Evolutionary conservation across 768 basidiomycete genomes (phyloP), one percentile per base, ranked within the genome.

Genomic region (Dentipellis sp.): DNA sequence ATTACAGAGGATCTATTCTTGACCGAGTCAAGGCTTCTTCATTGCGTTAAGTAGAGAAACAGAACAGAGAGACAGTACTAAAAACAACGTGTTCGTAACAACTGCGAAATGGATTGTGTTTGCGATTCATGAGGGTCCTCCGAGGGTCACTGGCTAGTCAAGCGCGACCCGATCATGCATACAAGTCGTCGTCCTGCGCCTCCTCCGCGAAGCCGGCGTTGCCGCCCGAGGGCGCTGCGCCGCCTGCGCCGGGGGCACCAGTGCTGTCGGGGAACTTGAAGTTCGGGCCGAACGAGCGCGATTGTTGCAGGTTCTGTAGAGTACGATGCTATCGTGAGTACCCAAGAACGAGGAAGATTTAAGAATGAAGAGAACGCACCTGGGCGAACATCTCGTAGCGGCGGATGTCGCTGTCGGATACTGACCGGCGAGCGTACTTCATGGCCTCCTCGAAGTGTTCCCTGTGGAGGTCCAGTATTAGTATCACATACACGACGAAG

Each of bases 391-490:
- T 94, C 81, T 98, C 95, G 72, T 98, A 99, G 53, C 94, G 86
- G 65, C 94, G 82, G 72, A 98, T 95, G 67, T 98, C 95, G 61
- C 89, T 84, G 67, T 97, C 94, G 11, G 92, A 94, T 54, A 98
- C 95, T 11, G 94, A 97, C 53, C 97, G 88, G 69, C 97, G 88
- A 59, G 97, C 94, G 65, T 82, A 98, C 72, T 88, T 86, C 94
- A 98, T 98, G 2, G 97, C 94, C 73, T 98, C 95, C 74, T 98
- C 95, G 64, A 98, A 98, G 78, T 98, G 95, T 0, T 86, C 92
- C 66, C 84, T 84, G n/a, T 53, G 22, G 57, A 48, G 23, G 49
- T n/a, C 59, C 37, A 4, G n/a, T 52, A 64, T 17, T 65, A 35
- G 21, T 63, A 5, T 21, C 38, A 49, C 21, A 10, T 22, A 38